Evolutionary conservation across 2,329 filamentous ascomycete genomes (phyloP).

Genomic region (Microdochium nivale): DNA sequence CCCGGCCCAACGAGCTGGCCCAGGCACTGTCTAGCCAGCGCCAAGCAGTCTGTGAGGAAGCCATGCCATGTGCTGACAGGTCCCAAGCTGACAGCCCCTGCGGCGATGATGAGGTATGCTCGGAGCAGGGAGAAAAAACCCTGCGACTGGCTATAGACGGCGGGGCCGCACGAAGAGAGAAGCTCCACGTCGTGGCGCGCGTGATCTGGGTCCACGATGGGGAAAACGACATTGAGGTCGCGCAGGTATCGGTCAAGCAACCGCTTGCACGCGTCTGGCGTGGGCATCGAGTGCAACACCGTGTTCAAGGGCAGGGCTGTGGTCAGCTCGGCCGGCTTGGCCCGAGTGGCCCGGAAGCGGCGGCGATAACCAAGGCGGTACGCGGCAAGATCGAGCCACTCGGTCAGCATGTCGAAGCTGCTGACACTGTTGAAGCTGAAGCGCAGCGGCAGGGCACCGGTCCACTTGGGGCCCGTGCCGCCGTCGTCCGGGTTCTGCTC

Average conservation of each 20-base stretch:
- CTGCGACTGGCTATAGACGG: slow-evolving; percentile 1
- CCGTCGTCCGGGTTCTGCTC: not conserved
- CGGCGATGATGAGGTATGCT: not conserved
- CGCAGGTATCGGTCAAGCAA: slow-evolving; percentile 1
- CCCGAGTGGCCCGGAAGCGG: not conserved
- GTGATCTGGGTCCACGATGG: slow-evolving; percentile 1
- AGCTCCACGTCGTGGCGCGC: not conserved
- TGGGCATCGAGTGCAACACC: not conserved
- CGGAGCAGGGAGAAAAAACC: slow-evolving; percentile 1
- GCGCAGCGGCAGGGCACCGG: not conserved
- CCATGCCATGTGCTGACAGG: slow-evolving; percentile 1
- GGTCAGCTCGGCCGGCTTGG: not conserved
- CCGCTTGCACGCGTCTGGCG: not conserved
- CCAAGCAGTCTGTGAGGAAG: too few relatives aligned
- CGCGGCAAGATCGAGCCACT: not conserved
- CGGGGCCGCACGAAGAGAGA: not conserved
- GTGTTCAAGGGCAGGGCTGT: not conserved
- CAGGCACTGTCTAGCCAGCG: not conserved
- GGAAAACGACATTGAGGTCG: slow-evolving; percentile 3
- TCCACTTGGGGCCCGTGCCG: not conserved
- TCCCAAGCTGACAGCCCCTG: not conserved
- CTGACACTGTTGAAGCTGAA: not conserved
- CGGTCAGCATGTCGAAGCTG: not conserved
- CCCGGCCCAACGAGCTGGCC: slow-evolving; percentile 2
- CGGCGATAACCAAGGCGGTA: too few relatives aligned